phyloP scores from a whole-genome alignment of 306 rosid species.

The Prunus mongolica region DNA sequence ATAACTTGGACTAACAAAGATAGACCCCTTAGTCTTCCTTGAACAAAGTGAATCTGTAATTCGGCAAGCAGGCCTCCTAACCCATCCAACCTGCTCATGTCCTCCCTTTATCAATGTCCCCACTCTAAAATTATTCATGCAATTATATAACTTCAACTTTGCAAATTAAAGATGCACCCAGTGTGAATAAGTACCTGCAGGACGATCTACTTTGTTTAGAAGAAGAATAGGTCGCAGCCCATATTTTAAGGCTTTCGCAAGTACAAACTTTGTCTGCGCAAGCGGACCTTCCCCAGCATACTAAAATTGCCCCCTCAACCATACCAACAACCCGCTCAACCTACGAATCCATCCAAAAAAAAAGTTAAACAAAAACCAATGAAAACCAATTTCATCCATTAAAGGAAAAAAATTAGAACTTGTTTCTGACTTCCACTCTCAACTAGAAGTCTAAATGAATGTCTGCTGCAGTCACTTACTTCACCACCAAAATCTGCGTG shows the following conservation, averaged over 20 bases:
- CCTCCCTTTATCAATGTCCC: neutral
- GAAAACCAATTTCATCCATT: neutral
- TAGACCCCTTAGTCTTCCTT: neutral
- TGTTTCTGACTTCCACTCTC: neutral
- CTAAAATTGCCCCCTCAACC: slow-evolving; percentile 96
- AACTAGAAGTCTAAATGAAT: neutral
- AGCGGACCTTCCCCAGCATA: slow-evolving; percentile 99
- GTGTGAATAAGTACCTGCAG: slow-evolving; percentile 50
- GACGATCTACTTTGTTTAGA: slow-evolving; percentile 94
- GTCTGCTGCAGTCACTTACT: slow-evolving; percentile 32
- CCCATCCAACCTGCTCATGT: neutral
- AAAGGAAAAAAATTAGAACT: neutral
- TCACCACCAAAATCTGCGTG: slow-evolving; percentile 99
- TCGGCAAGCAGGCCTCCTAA: neutral
- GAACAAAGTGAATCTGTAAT: neutral
- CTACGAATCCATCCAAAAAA: slow-evolving; percentile 32
- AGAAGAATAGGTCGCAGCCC: slow-evolving; percentile 94
- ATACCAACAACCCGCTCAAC: slow-evolving; percentile 97
- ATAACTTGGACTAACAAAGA: neutral
- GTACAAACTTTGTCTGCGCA: slow-evolving; percentile 92
- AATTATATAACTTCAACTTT: neutral
- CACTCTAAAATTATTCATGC: neutral
- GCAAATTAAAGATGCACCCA: neutral
- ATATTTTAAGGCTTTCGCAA: slow-evolving; percentile 90
- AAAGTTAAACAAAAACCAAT: neutral